phyloP scores from a whole-genome alignment of 2,329 filamentous ascomycete genomes.

The Tolypocladium sp. region DNA sequence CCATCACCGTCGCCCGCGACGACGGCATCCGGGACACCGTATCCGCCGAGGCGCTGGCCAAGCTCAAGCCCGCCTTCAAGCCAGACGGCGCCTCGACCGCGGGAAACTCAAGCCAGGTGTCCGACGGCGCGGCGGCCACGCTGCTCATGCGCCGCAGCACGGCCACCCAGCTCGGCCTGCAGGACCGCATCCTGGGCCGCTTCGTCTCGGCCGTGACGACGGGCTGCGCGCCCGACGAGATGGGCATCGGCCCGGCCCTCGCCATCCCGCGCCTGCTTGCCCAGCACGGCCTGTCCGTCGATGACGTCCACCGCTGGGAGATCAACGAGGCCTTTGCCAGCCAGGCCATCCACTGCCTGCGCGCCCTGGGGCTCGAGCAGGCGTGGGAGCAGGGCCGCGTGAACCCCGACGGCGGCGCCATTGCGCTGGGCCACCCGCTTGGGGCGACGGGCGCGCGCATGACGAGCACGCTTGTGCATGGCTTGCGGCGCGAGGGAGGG shows the following conservation, averaged over 20 bases:
- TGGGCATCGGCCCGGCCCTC: constrained; percentile 83
- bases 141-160: constrained; percentile 80
- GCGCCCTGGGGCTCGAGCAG: constrained; percentile 57
- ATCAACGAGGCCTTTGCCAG: constrained; percentile 78
- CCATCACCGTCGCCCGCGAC: constrained; percentile 63
- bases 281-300: constrained; percentile 53
- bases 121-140: constrained; percentile 76
- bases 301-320: constrained; percentile 80
- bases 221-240: constrained; percentile 81
- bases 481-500: constrained; percentile 57
- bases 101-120: constrained; percentile 79
- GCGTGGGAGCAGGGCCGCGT: constrained; percentile 58
- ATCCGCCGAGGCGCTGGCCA: constrained; percentile 60
- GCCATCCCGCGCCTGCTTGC: constrained; percentile 77
- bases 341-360: constrained; percentile 60
- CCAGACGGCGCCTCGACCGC: constrained; percentile 69
- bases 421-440: constrained; percentile 86
- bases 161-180: constrained; percentile 63
- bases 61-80: constrained; percentile 80
- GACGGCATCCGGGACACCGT: constrained; percentile 71
- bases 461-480: constrained; percentile 61
- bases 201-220: constrained; percentile 70
- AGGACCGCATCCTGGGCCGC: constrained; percentile 64
- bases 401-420: constrained; percentile 88
- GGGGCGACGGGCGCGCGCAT: constrained; percentile 82